Conservation (phyloP, 73 alveolate genomes). For the Blepharisma stoltei region DNA sequence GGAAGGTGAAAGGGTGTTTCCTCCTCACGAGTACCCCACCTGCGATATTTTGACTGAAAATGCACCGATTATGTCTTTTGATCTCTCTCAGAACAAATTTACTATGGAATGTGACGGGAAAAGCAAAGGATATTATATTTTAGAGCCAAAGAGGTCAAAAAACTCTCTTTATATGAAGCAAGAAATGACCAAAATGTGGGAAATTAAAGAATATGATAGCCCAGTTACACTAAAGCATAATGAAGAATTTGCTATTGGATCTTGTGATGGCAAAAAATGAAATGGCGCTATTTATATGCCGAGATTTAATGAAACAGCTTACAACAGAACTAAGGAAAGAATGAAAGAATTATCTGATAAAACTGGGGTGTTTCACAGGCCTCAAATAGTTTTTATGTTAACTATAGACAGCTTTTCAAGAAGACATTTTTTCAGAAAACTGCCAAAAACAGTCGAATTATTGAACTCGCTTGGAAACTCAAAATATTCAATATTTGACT, state of each 20-base stretch:
- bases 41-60: not conserved
- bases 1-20: slow-evolving; percentile 7
- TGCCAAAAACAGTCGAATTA: slow-evolving; percentile 14
- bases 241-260: slow-evolving; percentile 21
- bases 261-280: slow-evolving; percentile 13
- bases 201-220: not conserved
- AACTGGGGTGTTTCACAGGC: not conserved
- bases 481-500: slow-evolving; percentile 7
- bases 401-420: slow-evolving; percentile 14
- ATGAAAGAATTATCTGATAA: no score
- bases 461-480: not conserved
- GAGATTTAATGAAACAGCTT: not conserved
- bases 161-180: not conserved
- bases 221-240: not conserved
- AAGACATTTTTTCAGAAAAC: slow-evolving; percentile 26
- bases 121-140: not conserved
- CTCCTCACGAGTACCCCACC: slow-evolving; percentile 13
- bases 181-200: not conserved
- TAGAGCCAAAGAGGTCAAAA: not conserved
- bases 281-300: slow-evolving; percentile 16
- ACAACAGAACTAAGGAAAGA: no score
- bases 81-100: not conserved
- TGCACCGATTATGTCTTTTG: not conserved
- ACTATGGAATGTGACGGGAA: not conserved
- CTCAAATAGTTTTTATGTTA: slow-evolving; percentile 10